Evolutionary conservation across 352 stramenopile genomes (phyloP).

Genomic region (Globisporangium canariense): DNA sequence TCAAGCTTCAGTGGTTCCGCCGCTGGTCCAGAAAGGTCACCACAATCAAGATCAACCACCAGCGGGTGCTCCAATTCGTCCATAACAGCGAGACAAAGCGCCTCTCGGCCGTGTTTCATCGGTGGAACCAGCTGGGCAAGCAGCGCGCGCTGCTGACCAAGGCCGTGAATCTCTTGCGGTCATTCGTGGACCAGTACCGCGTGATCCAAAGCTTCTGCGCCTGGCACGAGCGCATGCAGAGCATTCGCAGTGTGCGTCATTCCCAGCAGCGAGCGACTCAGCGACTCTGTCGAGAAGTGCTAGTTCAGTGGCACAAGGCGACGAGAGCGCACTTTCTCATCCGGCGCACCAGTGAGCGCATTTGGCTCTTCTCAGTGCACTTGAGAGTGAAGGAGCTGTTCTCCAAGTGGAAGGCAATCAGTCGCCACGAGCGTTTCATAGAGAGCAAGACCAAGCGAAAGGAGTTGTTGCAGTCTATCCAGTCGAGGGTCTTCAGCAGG

Average conservation of each 20-base stretch:
- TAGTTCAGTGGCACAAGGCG: constrained; percentile 25
- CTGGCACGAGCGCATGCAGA: constrained; percentile 19
- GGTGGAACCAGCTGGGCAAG: background rate
- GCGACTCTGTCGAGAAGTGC: constrained; percentile 5
- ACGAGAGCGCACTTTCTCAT: constrained; percentile 26
- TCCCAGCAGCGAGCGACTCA: constrained; percentile 3
- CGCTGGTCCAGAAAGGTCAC: background rate
- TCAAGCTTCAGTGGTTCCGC: constrained; percentile 3
- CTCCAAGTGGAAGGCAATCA: constrained; percentile 23
- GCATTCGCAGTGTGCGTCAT: constrained; percentile 17
- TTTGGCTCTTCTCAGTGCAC: constrained; percentile 41
- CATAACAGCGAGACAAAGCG: background rate
- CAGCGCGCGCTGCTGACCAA: background rate
- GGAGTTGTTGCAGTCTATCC: constrained; percentile 27
- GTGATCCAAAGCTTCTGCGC: constrained; percentile 18
- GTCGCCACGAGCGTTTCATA: background rate
- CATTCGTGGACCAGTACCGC: constrained; percentile 9
- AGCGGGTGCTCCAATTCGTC: background rate
- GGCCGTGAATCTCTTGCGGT: background rate
- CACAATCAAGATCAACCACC: background rate
- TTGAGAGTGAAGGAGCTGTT: constrained; percentile 33
- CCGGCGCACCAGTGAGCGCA: constrained; percentile 26
- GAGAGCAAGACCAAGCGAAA: constrained; percentile 24
- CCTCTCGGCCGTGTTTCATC: background rate
- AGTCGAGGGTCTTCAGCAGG: constrained; percentile 34